Evolutionary conservation across 2,329 filamentous ascomycete genomes (phyloP), one percentile per base, ranked within the genome.

Genomic region (Fusarium pininemorale): DNA sequence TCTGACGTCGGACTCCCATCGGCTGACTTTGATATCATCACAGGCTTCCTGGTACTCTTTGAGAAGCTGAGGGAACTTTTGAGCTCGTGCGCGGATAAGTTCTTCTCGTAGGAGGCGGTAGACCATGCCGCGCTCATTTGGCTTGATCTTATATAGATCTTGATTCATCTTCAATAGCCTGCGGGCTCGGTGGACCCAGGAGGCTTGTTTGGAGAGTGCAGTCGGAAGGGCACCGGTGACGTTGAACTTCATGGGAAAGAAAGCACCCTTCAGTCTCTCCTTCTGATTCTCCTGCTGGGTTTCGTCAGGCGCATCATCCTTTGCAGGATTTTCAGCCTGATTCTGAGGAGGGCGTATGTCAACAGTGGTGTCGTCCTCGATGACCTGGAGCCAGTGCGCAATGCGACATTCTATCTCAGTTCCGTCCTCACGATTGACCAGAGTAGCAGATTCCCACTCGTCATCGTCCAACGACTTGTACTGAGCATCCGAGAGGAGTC

Each of bases 51-150:
- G 80, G 74, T 91, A 92, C 10, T 84, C 73, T 37, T 81, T 81
- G 3, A 90, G 85, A 4, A 89, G 77, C 1, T 81, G 73, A 6
- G 87, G 85, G 53, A 95, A 85, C 2, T 83, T 78, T 1, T 79
- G 64, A 4, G 83, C 77, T 4, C 91, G 81, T 3, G 81, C 78
- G 4, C 81, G 81, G 61, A 94, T 87, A 4, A 90, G 81, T 58
- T 84, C 80, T 4, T 85, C 81, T 73, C 91, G 89, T 63, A 96
- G 87, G 63, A 89, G 84, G 48, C 89, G 87, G 80, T 95, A 97
- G 0, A 96, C 84, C 1, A 86, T 84, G 1, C 91, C 91, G 11
- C 94, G 90, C 24, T 87, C 14, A 22, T 26, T 14, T 16, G 20
- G 45, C 45, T 48, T 85, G 16, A 96, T 88, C 1, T 87, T 84